A percentile compares a stretch with the other conserved stretches of the same genome.
Conservation (phyloP, 176 grass and related monocot genomes). For the Tillandsia fasciculata region DNA sequence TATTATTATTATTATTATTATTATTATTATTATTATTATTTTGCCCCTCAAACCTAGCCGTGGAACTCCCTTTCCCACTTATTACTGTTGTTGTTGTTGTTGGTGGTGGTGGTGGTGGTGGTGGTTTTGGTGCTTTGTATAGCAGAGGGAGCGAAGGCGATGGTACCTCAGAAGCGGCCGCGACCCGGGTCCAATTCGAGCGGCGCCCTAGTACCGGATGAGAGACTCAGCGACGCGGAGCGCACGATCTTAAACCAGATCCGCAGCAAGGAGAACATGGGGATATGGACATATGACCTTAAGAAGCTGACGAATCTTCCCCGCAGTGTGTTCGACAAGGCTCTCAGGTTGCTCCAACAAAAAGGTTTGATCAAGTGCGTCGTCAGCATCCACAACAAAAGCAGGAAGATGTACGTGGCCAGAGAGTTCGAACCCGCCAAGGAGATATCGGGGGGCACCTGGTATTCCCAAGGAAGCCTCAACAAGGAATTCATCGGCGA, state of each 20-base stretch:
- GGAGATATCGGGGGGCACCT: slow-evolving; percentile 49
- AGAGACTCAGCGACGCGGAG: slow-evolving; percentile 16
- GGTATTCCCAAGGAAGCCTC: slow-evolving; percentile 52
- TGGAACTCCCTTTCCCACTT: no score
- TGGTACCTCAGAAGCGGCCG: slow-evolving; percentile 10
- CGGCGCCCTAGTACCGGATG: neutral
- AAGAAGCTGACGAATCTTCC: slow-evolving; percentile 17
- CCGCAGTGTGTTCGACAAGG: slow-evolving; percentile 12
- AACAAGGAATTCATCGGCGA: slow-evolving; percentile 34
- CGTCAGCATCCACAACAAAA: slow-evolving; percentile 29
- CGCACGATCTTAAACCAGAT: slow-evolving; percentile 26
- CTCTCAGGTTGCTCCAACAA: slow-evolving; percentile 9
- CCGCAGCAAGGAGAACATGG: slow-evolving; percentile 31
- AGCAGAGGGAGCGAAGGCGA: neutral
- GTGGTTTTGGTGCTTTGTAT: no score
- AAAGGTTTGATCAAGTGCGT: slow-evolving; percentile 38
- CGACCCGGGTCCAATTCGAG: slow-evolving; percentile 4
- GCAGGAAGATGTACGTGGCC: slow-evolving; percentile 56
- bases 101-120: no score
- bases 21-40: no score
- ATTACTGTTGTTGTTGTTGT: no score
- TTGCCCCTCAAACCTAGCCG: no score
- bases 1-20: no score
- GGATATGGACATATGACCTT: slow-evolving; percentile 27
- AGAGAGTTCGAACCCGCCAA: slow-evolving; percentile 37